These are phyloP conservation scores for Veloporphyrellus conicus DNA, from an alignment of 1,284 basidiomycete genomes.

Conservation along the genomic window DNA sequence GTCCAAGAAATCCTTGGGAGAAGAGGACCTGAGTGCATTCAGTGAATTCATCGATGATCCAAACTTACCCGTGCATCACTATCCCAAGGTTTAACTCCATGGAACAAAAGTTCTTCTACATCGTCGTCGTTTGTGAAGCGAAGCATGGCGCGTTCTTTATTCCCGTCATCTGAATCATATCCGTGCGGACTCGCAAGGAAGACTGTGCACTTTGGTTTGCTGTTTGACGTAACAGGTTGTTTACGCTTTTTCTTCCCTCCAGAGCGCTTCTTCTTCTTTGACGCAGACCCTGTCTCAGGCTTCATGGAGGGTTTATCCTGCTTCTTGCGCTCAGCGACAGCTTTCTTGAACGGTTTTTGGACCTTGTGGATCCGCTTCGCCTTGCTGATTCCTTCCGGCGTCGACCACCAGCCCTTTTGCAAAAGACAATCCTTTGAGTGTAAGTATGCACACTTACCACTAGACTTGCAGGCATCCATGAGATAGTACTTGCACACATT, in stretches of 20 bases:
- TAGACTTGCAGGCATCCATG: conserved; percentile 36
- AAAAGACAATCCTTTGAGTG: conserved; percentile 36
- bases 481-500: conserved; percentile 40
- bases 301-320: not conserved
- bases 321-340: not conserved
- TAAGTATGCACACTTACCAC: conserved; percentile 35
- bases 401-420: conserved; percentile 33
- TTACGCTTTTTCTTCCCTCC: conserved; percentile 5
- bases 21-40: not conserved
- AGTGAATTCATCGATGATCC: not conserved
- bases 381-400: conserved; percentile 6
- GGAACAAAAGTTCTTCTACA: conserved; percentile 35
- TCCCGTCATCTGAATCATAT: conserved; percentile 2
- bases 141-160: conserved; percentile 4
- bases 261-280: conserved; percentile 4
- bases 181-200: not conserved
- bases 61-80: conserved; percentile 39
- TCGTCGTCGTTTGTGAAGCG: conserved; percentile 40
- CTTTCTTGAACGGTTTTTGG: conserved; percentile 4
- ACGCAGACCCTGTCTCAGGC: not conserved
- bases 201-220: not conserved
- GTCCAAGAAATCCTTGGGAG: not conserved
- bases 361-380: not conserved
- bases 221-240: not conserved
- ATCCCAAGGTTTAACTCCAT: conserved; percentile 47